Evolutionary conservation across 2,329 filamentous ascomycete species (phyloP).

Genomic region (Verticillium nubilum): DNA sequence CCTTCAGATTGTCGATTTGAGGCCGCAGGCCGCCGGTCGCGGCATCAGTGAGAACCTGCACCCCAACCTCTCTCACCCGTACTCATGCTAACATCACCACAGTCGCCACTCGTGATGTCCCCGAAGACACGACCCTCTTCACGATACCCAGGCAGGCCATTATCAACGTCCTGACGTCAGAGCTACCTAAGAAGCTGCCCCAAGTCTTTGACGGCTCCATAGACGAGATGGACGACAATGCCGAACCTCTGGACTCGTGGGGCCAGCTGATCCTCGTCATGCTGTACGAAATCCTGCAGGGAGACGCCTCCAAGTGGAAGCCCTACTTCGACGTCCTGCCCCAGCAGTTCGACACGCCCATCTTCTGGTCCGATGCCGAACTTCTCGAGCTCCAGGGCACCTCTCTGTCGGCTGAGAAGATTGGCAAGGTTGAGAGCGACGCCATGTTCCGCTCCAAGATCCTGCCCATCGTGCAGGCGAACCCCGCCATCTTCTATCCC

Average conservation of each 20-base stretch:
- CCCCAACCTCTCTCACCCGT: neutral
- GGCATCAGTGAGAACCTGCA: conserved; percentile 41
- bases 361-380: conserved; percentile 78
- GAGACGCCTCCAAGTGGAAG: conserved; percentile 61
- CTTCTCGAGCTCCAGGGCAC: conserved; percentile 70
- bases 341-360: conserved; percentile 69
- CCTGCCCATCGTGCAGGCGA: conserved; percentile 42
- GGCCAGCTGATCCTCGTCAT: conserved; percentile 66
- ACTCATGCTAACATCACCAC: conserved; percentile 7
- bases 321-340: conserved; percentile 76
- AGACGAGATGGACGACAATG: conserved; percentile 24
- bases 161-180: conserved; percentile 68
- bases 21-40: conserved; percentile 43
- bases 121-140: conserved; percentile 72
- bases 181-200: conserved; percentile 53
- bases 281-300: conserved; percentile 67
- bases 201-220: conserved; percentile 39
- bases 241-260: conserved; percentile 46
- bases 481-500: conserved; percentile 41
- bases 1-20: conserved; percentile 42
- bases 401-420: conserved; percentile 62
- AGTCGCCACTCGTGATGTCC: conserved; percentile 69
- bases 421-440: conserved; percentile 70
- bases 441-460: conserved; percentile 55
- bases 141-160: conserved; percentile 68